A percentile compares a stretch with the other conserved stretches of the same genome.
Conservation (phyloP, 345 rosid species). For the Linum usitatissimum region DNA sequence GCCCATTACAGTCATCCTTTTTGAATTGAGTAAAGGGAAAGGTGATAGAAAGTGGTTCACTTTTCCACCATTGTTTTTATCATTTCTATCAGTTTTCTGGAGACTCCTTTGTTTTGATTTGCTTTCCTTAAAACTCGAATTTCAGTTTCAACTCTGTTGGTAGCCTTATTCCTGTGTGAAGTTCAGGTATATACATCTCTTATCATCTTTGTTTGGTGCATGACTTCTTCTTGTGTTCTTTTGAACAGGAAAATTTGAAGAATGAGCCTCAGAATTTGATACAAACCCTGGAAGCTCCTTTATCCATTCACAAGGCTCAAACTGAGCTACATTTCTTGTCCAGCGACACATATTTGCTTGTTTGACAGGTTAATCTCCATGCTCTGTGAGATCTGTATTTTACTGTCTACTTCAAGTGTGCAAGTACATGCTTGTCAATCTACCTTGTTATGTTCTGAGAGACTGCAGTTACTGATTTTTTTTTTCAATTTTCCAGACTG, state of each 20-base stretch:
- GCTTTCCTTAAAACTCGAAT: neutral
- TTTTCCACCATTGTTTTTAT: neutral
- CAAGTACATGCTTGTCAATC: too few relatives aligned
- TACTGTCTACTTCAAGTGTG: too few relatives aligned
- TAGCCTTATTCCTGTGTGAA: neutral
- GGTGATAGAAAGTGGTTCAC: neutral
- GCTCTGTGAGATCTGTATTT: neutral
- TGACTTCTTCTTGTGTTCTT: neutral
- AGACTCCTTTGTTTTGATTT: neutral
- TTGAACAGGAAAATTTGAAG: neutral
- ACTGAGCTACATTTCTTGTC: neutral
- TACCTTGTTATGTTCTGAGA: conserved; percentile 1
- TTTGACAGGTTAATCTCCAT: neutral
- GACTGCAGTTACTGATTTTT: conserved; percentile 3
- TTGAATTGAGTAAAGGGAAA: neutral
- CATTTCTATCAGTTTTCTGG: neutral
- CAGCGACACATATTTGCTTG: neutral
- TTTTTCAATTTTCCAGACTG: conserved; percentile 7
- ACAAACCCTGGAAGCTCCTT: neutral
- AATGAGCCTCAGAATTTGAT: neutral
- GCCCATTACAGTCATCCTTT: neutral
- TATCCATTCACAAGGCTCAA: neutral
- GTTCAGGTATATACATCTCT: neutral
- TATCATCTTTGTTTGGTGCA: neutral
- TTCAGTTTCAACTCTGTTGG: neutral